Evolutionary conservation across 495 filamentous ascomycete genomes (phyloP).

Genomic region (Hypoxylon fuscum): DNA sequence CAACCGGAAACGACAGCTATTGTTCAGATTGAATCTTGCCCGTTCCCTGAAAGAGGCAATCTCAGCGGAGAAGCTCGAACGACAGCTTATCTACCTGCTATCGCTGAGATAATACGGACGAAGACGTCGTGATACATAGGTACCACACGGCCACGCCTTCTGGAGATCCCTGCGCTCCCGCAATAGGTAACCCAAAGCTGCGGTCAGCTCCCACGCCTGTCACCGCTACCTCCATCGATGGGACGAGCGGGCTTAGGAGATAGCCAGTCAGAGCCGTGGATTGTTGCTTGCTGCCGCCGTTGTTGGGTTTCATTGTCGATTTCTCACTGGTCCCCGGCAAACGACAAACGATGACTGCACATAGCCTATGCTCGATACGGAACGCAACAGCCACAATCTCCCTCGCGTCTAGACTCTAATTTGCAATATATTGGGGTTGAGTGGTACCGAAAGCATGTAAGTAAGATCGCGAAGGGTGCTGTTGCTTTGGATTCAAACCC

Average conservation of each 20-base stretch:
- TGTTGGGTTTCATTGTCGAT: conserved; percentile 26
- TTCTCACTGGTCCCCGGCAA: conserved; percentile 15
- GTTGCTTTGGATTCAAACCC: conserved; percentile 33
- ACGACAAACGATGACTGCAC: conserved; percentile 19
- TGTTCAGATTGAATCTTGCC: background rate
- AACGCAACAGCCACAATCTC: background rate
- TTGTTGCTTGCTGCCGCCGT: conserved; percentile 2
- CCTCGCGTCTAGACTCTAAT: conserved; percentile 4
- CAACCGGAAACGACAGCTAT: background rate
- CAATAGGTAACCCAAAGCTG: conserved; percentile 37
- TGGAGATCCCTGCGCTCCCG: conserved; percentile 21
- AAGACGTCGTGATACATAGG: background rate
- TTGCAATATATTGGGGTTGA: conserved; percentile 30
- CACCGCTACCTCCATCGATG: conserved; percentile 30
- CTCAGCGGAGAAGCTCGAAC: conserved; percentile 33
- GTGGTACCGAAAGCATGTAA: conserved; percentile 9
- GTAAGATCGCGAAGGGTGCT: conserved; percentile 32
- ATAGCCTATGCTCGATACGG: background rate
- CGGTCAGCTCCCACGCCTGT: conserved; percentile 37
- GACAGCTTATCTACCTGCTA: too few species aligned
- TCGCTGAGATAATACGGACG: conserved; percentile 7
- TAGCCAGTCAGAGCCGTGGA: conserved; percentile 17
- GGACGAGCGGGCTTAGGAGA: conserved; percentile 12
- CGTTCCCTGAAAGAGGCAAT: conserved; percentile 7
- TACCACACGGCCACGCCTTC: conserved; percentile 27